Conservation (phyloP, 2,329 filamentous ascomycete genomes). For the Endoconidiophora laricicola region DNA sequence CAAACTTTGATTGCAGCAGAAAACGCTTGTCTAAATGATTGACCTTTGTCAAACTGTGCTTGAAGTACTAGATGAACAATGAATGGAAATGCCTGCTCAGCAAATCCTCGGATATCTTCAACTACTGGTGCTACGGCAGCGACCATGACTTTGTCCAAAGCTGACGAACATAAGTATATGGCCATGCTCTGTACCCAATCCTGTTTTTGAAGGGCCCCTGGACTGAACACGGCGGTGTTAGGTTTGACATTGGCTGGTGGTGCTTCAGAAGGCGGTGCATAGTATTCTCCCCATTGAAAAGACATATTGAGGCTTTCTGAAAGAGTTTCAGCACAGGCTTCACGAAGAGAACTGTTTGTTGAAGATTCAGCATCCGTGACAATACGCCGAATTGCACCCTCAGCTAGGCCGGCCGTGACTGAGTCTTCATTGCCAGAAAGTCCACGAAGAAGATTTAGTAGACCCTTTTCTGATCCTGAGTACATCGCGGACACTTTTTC, state of each 20-base stretch:
- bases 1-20: conserved; percentile 50
- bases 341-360: conserved; percentile 30
- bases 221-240: conserved; percentile 19
- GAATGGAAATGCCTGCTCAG: conserved; percentile 62
- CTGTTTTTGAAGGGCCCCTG: conserved; percentile 26
- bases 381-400: conserved; percentile 40
- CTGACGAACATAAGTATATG: conserved; percentile 10
- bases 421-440: conserved; percentile 43
- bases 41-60: conserved; percentile 46
- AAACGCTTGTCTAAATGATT: conserved; percentile 40
- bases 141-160: conserved; percentile 37
- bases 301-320: conserved; percentile 34
- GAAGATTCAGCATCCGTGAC: conserved; percentile 35
- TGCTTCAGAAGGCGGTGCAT: conserved; percentile 36
- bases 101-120: conserved; percentile 47
- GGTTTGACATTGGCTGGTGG: conserved; percentile 1
- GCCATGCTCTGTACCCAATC: conserved; percentile 48
- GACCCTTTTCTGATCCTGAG: conserved; percentile 43
- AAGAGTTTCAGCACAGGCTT: conserved; percentile 35
- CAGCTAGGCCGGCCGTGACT: conserved; percentile 39
- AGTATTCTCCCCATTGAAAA: conserved; percentile 40
- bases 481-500: conserved; percentile 28
- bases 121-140: conserved; percentile 52
- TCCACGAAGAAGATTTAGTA: conserved; percentile 45
- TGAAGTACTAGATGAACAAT: conserved; percentile 68